Evolutionary conservation across 768 basidiomycete genomes (phyloP), one percentile per base, ranked within the genome.

Genomic region (Holtermannia corniformis): DNA sequence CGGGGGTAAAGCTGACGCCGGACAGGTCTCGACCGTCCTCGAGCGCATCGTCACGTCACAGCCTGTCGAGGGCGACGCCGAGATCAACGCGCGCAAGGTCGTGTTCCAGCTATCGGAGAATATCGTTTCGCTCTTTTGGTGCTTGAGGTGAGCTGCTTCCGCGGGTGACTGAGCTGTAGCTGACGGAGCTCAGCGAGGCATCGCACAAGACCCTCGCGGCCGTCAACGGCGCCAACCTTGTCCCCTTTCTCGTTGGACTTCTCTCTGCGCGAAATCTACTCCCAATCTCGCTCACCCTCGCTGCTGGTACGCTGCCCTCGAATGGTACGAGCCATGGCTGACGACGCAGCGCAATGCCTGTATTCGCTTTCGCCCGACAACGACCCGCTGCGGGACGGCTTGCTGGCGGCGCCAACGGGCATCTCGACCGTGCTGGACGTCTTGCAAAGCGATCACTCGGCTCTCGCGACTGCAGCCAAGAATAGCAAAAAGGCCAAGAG

Each of bases 331-430:
- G 23, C 5, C n/a, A 42, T 21, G 22, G 10, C 37, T 59, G 41
- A 49, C 46, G 3, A 2, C 21, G 23, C 60, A 90, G 90, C 88
- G 0, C 92, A 96, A 66, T 89, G 89, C 63, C 75, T 95, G 16
- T 95, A 93, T 70, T 87, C 93, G 55, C 76, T 96, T 23, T 87
- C 89, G 1, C 89, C 92, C 67, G 92, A 95, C 65, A 96, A 95
- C 57, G 75, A 73, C n/a, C 79, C 83, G 16, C 81, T 83, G 25
- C 81, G 83, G 49, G 68, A 79, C n/a, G 81, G 82, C 50, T 67
- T 92, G 19, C 77, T 81, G 20, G 46, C 52, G 13, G 53, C 62
- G 14, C 55, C 63, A 3, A 47, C 56, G 2, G 65, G 59, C 21
- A 32, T 67, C 21, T 22, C 49, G 11, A 45, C 54, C 3, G 51